Percentiles rank a stretch among this genome's conserved stretches.
phyloP scores from a whole-genome alignment of 2,329 filamentous ascomycete genomes.

The Leptographium wingfieldii region DNA sequence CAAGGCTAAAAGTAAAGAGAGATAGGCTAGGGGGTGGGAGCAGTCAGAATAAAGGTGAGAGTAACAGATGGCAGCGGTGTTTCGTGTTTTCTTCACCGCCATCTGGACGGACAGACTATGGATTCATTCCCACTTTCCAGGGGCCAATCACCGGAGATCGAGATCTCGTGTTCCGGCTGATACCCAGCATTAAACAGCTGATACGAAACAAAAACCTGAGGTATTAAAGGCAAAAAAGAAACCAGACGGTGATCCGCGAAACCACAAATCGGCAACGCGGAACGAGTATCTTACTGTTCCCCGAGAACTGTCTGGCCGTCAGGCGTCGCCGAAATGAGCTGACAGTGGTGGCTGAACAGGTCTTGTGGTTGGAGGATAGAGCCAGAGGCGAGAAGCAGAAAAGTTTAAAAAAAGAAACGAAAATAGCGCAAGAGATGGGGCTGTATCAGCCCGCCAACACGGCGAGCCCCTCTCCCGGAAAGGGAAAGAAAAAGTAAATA shows the following conservation, averaged over 20 bases:
- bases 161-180: background rate
- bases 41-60: background rate
- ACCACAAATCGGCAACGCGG: background rate
- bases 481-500: background rate
- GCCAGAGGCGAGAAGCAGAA: background rate
- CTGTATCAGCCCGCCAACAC: background rate
- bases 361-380: background rate
- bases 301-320: background rate
- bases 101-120: background rate
- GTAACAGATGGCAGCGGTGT: background rate
- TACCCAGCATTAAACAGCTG: background rate
- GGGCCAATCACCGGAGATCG: background rate
- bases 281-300: background rate
- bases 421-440: background rate
- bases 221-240: background rate
- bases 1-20: background rate
- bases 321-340: background rate
- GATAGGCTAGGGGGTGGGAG: background rate
- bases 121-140: no score
- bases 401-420: background rate
- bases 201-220: background rate
- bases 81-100: conserved; percentile 1
- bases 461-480: background rate
- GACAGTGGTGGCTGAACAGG: background rate
- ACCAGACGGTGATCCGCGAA: background rate